Evolutionary conservation across 176 grass and related monocot genomes (phyloP).

Genomic region (maize (Zea mays)): DNA sequence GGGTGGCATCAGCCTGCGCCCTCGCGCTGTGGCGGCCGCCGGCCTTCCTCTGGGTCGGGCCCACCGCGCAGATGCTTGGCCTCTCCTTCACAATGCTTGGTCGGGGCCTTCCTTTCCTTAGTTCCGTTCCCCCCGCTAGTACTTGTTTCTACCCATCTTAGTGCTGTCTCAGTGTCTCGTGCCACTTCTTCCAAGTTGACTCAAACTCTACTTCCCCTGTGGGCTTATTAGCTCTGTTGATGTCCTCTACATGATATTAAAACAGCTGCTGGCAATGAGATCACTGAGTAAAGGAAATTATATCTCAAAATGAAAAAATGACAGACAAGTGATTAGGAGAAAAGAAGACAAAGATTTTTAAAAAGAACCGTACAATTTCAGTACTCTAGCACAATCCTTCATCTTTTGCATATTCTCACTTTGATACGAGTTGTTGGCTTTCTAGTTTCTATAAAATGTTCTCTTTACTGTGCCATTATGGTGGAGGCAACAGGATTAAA

Average conservation of each 20-base stretch:
- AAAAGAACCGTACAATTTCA: background rate
- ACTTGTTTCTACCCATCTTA: background rate
- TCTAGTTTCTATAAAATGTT: background rate
- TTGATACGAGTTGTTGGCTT: background rate
- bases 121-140: background rate
- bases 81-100: slow-evolving; percentile 86
- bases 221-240: background rate
- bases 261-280: background rate
- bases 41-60: slow-evolving; percentile 68
- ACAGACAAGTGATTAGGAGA: background rate
- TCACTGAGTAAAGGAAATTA: background rate
- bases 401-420: background rate
- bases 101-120: background rate
- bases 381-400: background rate
- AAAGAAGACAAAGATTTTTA: background rate
- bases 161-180: background rate
- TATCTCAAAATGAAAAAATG: background rate
- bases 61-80: slow-evolving; percentile 57
- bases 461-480: background rate
- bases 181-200: background rate
- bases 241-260: background rate
- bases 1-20: slow-evolving; percentile 64
- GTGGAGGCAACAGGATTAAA: background rate
- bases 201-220: background rate
- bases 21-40: slow-evolving; percentile 66